Percentiles rank a stretch among this genome's conserved stretches.
These are phyloP conservation scores for Penicillium digitatum DNA, from an alignment of 2,329 filamentous ascomycete genomes.

Conservation along the genomic window DNA sequence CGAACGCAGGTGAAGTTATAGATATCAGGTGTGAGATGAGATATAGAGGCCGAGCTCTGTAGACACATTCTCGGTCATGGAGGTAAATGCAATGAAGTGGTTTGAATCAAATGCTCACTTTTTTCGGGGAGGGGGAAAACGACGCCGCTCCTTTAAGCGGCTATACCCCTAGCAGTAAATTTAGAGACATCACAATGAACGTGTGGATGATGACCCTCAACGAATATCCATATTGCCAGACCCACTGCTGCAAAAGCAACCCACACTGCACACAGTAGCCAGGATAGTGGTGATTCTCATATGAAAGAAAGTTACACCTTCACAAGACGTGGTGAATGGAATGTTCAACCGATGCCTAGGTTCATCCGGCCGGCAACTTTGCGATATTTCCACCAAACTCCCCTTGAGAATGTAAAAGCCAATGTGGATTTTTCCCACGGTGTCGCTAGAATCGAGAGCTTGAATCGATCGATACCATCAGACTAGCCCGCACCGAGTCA, in stretches of 20 bases:
- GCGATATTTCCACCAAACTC: neutral
- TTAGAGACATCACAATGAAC: neutral
- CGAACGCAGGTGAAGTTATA: constrained; percentile 28
- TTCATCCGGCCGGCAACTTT: too few relatives aligned
- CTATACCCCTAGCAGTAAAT: neutral
- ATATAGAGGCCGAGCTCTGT: neutral
- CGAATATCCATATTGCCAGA: neutral
- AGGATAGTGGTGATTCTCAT: neutral
- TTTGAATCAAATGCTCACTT: neutral
- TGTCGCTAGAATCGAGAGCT: too few relatives aligned
- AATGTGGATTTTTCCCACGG: neutral
- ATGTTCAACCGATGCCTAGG: neutral
- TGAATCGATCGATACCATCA: neutral
- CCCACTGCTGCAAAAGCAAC: neutral
- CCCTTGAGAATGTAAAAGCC: neutral
- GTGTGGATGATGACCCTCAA: neutral
- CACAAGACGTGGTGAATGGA: neutral
- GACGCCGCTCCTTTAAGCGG: neutral
- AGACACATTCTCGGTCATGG: neutral
- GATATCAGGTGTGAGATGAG: neutral
- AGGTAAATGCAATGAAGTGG: neutral
- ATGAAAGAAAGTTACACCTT: neutral
- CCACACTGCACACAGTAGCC: neutral
- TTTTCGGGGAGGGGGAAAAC: neutral
- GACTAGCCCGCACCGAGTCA: neutral